Percentiles rank a stretch among this genome's conserved stretches.
Conservation (phyloP, 768 basidiomycete genomes). For the Termitomyces sp. region DNA sequence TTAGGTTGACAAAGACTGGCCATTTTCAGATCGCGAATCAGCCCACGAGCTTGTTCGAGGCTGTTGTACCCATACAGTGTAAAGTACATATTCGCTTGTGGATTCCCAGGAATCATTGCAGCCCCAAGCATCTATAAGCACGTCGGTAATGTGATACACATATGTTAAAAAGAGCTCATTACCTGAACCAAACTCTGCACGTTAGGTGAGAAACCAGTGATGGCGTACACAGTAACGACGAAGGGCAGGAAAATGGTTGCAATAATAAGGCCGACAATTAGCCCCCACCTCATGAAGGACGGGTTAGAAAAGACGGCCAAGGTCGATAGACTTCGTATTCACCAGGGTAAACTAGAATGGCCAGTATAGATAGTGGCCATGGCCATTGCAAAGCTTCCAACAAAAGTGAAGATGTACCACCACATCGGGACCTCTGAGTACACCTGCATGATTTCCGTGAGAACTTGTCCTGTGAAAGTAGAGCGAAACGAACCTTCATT, state of each 20-base stretch:
- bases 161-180: conserved; percentile 52
- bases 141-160: conserved; percentile 29
- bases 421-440: conserved; percentile 40
- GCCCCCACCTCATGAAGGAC: conserved; percentile 34
- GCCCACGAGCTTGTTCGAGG: conserved; percentile 21
- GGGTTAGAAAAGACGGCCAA: neutral
- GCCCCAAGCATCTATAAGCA: conserved; percentile 36
- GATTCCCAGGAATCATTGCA: conserved; percentile 38
- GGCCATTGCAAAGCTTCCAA: conserved; percentile 42
- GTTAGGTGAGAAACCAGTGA: conserved; percentile 39
- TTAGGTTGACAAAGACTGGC: conserved; percentile 9
- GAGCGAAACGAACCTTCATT: conserved; percentile 36
- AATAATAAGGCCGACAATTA: conserved; percentile 48
- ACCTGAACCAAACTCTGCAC: conserved; percentile 31
- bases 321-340: conserved; percentile 6
- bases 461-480: neutral
- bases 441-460: conserved; percentile 8
- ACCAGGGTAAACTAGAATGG: conserved; percentile 53
- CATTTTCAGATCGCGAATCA: conserved; percentile 27
- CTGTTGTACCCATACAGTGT: conserved; percentile 30
- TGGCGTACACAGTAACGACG: conserved; percentile 48
- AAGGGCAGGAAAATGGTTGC: conserved; percentile 46
- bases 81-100: conserved; percentile 35
- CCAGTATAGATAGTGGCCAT: conserved; percentile 51
- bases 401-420: conserved; percentile 45